Conservation (phyloP, 768 basidiomycete species). For the Chiua virens region DNA sequence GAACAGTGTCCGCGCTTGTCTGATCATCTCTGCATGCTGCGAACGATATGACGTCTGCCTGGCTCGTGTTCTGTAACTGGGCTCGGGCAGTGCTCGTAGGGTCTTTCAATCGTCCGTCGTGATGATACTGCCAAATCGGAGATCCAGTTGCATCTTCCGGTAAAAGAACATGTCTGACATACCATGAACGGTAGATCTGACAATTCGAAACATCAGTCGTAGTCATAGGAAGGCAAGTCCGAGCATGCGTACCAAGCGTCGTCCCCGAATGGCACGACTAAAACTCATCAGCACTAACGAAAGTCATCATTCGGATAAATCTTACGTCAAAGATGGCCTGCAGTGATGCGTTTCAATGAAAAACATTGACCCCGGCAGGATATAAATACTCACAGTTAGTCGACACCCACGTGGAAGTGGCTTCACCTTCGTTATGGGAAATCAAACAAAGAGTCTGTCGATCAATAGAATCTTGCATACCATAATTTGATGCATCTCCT, state of each 20-base stretch:
- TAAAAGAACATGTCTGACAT: background rate
- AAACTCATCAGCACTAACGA: background rate
- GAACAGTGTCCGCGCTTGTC: conserved; percentile 71
- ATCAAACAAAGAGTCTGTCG: background rate
- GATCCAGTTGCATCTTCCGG: background rate
- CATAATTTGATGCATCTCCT: conserved; percentile 46
- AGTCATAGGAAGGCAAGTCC: background rate
- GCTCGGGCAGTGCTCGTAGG: conserved; percentile 37
- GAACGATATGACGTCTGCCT: conserved; percentile 82
- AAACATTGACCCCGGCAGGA: background rate
- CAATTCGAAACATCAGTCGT: background rate
- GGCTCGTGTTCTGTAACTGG: conserved; percentile 46
- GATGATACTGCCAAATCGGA: conserved; percentile 46
- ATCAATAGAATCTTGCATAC: conserved; percentile 16
- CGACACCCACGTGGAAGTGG: conserved; percentile 67
- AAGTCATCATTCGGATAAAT: background rate
- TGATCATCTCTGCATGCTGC: conserved; percentile 71
- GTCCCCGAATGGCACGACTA: conserved; percentile 52
- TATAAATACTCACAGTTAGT: conserved; percentile 46
- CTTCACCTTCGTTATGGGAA: conserved; percentile 36
- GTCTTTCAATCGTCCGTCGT: conserved; percentile 54
- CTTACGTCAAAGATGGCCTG: conserved; percentile 53
- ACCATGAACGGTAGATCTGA: conserved; percentile 32
- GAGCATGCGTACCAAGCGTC: conserved; percentile 37
- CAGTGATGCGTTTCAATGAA: background rate